Conservation (phyloP, 2,329 filamentous ascomycete species). For the Daldinia sp. region DNA sequence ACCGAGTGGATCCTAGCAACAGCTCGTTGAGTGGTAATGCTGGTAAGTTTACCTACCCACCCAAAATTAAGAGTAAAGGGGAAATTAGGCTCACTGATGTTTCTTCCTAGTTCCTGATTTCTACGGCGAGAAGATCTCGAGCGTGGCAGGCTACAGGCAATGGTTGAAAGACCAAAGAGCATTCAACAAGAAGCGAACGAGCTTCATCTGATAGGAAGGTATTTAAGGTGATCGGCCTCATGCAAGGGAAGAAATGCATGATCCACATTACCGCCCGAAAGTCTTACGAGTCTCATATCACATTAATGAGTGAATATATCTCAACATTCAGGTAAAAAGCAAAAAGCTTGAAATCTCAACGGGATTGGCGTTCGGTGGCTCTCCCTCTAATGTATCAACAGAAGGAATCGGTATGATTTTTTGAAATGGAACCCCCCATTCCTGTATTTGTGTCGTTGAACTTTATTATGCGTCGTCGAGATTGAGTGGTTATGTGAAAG, state of each 20-base stretch:
- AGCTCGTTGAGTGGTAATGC: conserved; percentile 88
- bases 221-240: background rate
- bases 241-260: conserved; percentile 9
- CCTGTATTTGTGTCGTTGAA: conserved; percentile 24
- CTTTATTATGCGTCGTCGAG: conserved; percentile 17
- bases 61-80: background rate
- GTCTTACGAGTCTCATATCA: conserved; percentile 31
- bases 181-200: conserved; percentile 90
- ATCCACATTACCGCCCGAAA: conserved; percentile 10
- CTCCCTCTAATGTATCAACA: conserved; percentile 49
- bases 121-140: conserved; percentile 98
- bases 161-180: conserved; percentile 98
- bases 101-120: conserved; percentile 82
- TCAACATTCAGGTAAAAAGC: conserved; percentile 26
- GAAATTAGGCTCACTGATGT: conserved; percentile 12
- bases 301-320: conserved; percentile 20
- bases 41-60: conserved; percentile 55
- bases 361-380: conserved; percentile 49
- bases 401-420: conserved; percentile 43
- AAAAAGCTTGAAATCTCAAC: conserved; percentile 35
- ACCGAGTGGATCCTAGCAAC: conserved; percentile 89
- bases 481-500: conserved; percentile 60
- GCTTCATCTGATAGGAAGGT: conserved; percentile 63
- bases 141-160: conserved; percentile 88
- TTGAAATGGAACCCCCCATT: conserved; percentile 48